Percentiles rank a stretch among this genome's conserved stretches.
Conservation (phyloP, 208 protist genomes). For the Trichomonas tenax region DNA sequence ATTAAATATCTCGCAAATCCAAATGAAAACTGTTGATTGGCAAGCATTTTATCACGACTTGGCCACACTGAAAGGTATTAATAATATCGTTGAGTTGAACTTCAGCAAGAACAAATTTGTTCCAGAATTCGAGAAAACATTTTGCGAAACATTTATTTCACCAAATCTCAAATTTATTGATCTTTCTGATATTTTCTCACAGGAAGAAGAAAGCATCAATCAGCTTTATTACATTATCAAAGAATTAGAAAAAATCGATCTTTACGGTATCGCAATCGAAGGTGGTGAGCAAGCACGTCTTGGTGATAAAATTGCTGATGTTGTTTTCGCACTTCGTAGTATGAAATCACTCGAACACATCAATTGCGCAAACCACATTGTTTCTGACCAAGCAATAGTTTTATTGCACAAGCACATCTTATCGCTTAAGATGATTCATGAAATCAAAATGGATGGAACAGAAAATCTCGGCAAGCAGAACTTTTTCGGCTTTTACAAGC, state of each 20-base stretch:
- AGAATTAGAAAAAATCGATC: not conserved
- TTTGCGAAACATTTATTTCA: not conserved
- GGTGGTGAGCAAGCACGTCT: not conserved
- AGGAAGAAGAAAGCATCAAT: not conserved
- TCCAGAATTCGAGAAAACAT: not conserved
- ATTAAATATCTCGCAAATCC: not conserved
- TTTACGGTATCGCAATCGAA: not conserved
- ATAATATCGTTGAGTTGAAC: not conserved
- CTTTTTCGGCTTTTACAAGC: not conserved
- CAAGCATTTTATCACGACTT: not conserved
- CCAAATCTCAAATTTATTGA: not conserved
- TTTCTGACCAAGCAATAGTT: not conserved
- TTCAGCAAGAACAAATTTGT: not conserved
- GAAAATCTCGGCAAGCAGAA: not conserved
- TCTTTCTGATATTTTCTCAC: not conserved
- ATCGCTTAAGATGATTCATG: not conserved
- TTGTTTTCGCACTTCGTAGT: not conserved
- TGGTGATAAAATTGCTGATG: not conserved
- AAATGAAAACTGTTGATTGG: not conserved
- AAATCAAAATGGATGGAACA: not conserved
- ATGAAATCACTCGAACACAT: not conserved
- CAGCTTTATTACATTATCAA: not conserved
- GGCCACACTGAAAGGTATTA: not conserved
- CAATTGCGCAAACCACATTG: not conserved
- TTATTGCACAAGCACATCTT: not conserved